Evolutionary conservation across 352 stramenopile genomes (phyloP), one percentile per base, ranked within the genome.

Genomic region (Globisporangium barbulae): DNA sequence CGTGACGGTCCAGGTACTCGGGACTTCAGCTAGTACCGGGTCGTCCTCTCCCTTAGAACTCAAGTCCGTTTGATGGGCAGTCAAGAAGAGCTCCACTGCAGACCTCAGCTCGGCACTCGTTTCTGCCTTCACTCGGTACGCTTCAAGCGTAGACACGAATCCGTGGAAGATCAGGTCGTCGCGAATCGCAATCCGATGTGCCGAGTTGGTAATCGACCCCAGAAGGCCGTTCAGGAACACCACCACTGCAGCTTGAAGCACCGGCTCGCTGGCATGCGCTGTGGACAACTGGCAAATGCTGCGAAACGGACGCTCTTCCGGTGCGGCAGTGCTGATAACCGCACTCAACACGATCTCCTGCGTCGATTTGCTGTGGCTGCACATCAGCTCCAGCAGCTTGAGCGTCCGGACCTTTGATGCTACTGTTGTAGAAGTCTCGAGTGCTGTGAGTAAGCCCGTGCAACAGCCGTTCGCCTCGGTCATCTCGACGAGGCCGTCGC

Each of bases 201-300:
- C 63, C n/a, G 41, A 41, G 13, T 74, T 64, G 0, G 70, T 53
- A 12, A 69, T 82, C 28, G 64, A 69, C 45, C 72, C 73, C 21
- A 89, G 28, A 5, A 89, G 56, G 0, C 57, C 53, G 49, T 85
- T 85, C 21, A 89, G 12, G 37, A 91, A 89, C 45, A 70, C 76
- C 10, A 89, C 21, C 0, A 76, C 65, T 10, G 65, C 70, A 31
- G 75, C 42, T 39, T 76, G 69, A 35, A 72, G 60, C n/a, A 33
- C 64, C 6, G 12, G 15, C 30, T 88, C 74, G 3, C 47, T 58
- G 17, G 69, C 49, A 44, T 63, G 75, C 7, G 74, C 57, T 4
- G 62, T 33, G 25, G 86, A 67, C 28, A 67, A 64, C 12, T 50
- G 67, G 12, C 72, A 59, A 7, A 90, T 50, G n/a, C 21, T 61